Percentiles rank a stretch among this genome's conserved stretches.
phyloP scores from a whole-genome alignment of 139 green algal species.

The Micractinium sp. region DNA sequence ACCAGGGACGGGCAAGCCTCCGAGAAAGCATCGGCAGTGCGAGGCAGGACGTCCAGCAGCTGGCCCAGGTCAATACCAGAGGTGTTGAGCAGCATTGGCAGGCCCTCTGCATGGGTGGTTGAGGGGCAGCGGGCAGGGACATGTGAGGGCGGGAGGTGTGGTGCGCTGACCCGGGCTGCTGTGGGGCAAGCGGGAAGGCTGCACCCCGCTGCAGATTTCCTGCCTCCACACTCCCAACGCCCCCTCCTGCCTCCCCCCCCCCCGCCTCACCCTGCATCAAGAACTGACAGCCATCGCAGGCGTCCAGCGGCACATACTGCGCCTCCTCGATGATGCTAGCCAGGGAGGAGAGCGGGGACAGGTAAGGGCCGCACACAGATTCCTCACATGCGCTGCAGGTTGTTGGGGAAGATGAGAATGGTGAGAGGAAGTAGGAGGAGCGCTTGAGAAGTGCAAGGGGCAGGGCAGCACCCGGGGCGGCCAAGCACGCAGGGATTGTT shows the following conservation, averaged over 20 bases:
- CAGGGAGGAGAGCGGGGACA: not conserved
- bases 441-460: not conserved
- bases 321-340: not conserved
- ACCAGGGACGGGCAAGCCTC: not conserved
- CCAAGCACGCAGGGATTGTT: too few relatives aligned
- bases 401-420: not conserved
- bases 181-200: too few relatives aligned
- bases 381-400: not conserved
- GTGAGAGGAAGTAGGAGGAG: not conserved
- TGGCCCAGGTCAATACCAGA: not conserved
- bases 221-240: not conserved
- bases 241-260: not conserved
- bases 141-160: not conserved
- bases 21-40: not conserved
- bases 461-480: not conserved
- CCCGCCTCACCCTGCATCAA: not conserved
- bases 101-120: not conserved
- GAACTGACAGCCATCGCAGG: not conserved
- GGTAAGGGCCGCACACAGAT: not conserved
- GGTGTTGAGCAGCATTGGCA: not conserved
- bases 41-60: not conserved
- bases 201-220: too few relatives aligned
- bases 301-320: not conserved
- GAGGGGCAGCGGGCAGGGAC: not conserved
- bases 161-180: too few relatives aligned